Conservation (phyloP, 805 yeast species). For the Ogataea zsoltii region DNA sequence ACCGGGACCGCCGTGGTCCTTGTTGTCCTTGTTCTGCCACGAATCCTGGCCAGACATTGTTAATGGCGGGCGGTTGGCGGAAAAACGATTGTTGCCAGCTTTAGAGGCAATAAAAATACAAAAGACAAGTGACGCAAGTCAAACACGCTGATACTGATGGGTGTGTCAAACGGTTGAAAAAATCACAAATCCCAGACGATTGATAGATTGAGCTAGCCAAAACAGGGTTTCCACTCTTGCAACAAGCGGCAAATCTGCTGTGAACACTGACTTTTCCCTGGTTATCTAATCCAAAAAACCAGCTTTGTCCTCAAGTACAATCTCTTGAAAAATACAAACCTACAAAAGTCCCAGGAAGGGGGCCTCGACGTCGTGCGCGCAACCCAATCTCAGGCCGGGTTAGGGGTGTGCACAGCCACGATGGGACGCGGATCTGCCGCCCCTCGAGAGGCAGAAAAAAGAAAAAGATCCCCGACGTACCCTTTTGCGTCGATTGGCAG, state of each 20-base stretch:
- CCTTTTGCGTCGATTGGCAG: background rate
- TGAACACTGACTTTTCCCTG: background rate
- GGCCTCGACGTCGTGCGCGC: conserved; percentile 9
- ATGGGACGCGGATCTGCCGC: conserved; percentile 1
- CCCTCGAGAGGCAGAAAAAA: no score
- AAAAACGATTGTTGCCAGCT: background rate
- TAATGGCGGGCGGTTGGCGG: background rate
- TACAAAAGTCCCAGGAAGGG: conserved; percentile 1
- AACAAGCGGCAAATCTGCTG: background rate
- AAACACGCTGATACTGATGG: background rate
- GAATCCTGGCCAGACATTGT: conserved; percentile 18
- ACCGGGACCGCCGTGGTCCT: conserved; percentile 10
- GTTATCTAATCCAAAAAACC: no score
- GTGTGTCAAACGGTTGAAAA: background rate
- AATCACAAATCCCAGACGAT: no score
- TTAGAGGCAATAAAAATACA: background rate
- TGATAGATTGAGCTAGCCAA: no score
- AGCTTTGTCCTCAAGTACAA: background rate
- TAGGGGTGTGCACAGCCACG: conserved; percentile 9
- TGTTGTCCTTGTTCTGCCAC: conserved; percentile 15
- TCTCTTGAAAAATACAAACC: conserved; percentile 5
- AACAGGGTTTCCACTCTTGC: no score
- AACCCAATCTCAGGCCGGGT: conserved; percentile 8
- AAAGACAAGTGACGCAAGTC: conserved; percentile 2
- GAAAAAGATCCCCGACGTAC: background rate